These are phyloP conservation scores for Massarina eburnea DNA, from an alignment of 2,329 filamentous ascomycete genomes.

Conservation along the genomic window DNA sequence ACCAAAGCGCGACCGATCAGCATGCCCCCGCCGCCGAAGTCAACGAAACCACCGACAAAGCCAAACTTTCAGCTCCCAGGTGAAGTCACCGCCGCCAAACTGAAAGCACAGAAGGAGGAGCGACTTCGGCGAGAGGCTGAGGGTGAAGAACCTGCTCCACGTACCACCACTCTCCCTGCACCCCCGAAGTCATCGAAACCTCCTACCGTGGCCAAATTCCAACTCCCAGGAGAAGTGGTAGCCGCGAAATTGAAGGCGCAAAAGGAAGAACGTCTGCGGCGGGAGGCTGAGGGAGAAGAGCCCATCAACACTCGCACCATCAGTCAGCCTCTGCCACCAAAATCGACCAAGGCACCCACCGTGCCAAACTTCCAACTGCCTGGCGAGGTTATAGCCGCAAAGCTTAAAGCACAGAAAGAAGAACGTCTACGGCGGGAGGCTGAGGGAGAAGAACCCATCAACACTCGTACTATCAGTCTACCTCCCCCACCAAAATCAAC, in stretches of 20 bases:
- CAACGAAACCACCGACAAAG: conserved; percentile 53
- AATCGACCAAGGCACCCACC: conserved; percentile 55
- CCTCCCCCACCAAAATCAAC: conserved; percentile 50
- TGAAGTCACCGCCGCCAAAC: conserved; percentile 49
- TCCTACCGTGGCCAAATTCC: conserved; percentile 53
- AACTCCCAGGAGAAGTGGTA: conserved; percentile 57
- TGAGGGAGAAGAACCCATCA: conserved; percentile 20
- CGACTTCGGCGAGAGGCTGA: conserved; percentile 40
- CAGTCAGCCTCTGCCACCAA: conserved; percentile 50
- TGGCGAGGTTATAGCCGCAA: conserved; percentile 52
- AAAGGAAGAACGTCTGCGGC: conserved; percentile 37
- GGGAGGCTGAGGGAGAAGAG: conserved; percentile 41
- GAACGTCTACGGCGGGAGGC: conserved; percentile 41
- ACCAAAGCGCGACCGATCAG: conserved; percentile 46
- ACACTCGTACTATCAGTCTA: conserved; percentile 48
- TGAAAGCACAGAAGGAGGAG: conserved; percentile 38
- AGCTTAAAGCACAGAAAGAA: conserved; percentile 35
- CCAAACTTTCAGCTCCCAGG: conserved; percentile 57
- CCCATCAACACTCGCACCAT: conserved; percentile 42
- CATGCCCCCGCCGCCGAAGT: conserved; percentile 52
- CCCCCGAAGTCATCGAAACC: conserved; percentile 55
- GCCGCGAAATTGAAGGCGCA: conserved; percentile 38
- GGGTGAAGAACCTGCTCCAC: conserved; percentile 27
- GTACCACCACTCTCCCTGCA: conserved; percentile 51
- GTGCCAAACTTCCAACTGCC: conserved; percentile 55